These are phyloP conservation scores for Eremomyces bilateralis DNA, from an alignment of 495 filamentous ascomycete species.

Conservation along the genomic window DNA sequence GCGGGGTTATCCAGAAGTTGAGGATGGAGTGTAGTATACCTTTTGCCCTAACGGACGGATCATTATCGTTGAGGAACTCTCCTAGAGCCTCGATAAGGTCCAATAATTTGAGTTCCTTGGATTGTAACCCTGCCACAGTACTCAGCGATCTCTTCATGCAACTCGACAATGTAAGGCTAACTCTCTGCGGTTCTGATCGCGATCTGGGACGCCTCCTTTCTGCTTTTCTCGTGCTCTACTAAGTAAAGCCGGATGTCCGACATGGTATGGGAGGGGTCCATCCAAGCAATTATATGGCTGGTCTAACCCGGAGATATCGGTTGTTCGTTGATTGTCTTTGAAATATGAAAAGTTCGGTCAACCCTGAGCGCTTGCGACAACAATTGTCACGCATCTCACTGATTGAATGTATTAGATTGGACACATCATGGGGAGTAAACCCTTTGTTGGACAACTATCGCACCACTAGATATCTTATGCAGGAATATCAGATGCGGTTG, in stretches of 20 bases:
- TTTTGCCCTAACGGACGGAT: constrained; percentile 38
- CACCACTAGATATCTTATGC: too few relatives aligned
- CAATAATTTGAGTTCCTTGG: constrained; percentile 38
- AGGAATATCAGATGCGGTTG: too few relatives aligned
- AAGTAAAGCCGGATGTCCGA: constrained; percentile 43
- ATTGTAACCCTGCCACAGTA: constrained; percentile 41
- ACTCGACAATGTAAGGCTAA: too few relatives aligned
- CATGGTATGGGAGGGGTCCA: constrained; percentile 22
- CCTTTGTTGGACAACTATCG: too few relatives aligned
- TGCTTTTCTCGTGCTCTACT: constrained; percentile 40
- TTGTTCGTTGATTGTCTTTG: too few relatives aligned
- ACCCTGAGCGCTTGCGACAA: too few relatives aligned
- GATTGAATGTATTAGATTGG: too few relatives aligned
- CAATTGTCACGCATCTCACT: too few relatives aligned
- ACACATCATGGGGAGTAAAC: too few relatives aligned
- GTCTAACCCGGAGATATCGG: too few relatives aligned
- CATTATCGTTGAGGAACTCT: constrained; percentile 51
- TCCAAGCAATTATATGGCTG: too few relatives aligned
- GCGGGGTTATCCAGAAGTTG: neutral
- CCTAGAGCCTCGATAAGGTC: constrained; percentile 44
- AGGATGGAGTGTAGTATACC: constrained; percentile 7
- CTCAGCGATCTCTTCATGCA: neutral
- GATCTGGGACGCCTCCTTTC: constrained; percentile 34
- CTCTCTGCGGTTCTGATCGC: constrained; percentile 36
- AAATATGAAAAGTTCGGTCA: too few relatives aligned